Conservation (phyloP, 1,139 yeast species). For the Geotrichum reessii region DNA sequence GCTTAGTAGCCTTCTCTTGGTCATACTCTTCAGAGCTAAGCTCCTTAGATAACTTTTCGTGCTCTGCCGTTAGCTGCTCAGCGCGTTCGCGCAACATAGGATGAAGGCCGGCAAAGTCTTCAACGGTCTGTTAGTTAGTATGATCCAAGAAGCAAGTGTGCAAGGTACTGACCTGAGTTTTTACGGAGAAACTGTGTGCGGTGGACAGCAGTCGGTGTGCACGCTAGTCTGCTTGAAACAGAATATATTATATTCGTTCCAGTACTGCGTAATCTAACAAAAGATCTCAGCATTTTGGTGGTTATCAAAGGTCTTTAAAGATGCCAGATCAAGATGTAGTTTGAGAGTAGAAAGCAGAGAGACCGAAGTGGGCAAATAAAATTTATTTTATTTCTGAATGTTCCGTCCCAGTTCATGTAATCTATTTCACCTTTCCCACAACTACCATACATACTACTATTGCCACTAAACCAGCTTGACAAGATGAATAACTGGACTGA, state of each 20-base stretch:
- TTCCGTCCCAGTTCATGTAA: not conserved
- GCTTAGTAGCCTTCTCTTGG: conserved; percentile 50
- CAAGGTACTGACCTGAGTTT: not conserved
- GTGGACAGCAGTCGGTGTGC: not conserved
- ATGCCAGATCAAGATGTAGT: not conserved
- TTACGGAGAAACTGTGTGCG: not conserved
- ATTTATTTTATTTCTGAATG: not conserved
- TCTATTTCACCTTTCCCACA: not conserved
- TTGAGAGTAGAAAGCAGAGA: not conserved
- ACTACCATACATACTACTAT: not conserved
- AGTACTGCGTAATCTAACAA: not conserved
- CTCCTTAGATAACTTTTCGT: conserved; percentile 44
- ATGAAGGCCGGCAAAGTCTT: conserved; percentile 36
- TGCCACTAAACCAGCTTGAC: not conserved
- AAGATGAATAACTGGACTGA: conserved; percentile 15
- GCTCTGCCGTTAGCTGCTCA: conserved; percentile 47
- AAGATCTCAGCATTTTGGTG: not conserved
- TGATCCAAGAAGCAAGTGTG: not conserved
- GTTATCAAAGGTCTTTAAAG: not conserved
- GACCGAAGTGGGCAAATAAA: not conserved
- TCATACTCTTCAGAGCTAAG: conserved; percentile 49
- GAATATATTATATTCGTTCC: not conserved
- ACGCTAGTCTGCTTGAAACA: not conserved
- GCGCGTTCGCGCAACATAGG: conserved; percentile 65
- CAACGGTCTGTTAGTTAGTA: not conserved